Evolutionary conservation across 2,329 filamentous ascomycete species (phyloP).

Genomic region (Lasiodiplodia sp.): DNA sequence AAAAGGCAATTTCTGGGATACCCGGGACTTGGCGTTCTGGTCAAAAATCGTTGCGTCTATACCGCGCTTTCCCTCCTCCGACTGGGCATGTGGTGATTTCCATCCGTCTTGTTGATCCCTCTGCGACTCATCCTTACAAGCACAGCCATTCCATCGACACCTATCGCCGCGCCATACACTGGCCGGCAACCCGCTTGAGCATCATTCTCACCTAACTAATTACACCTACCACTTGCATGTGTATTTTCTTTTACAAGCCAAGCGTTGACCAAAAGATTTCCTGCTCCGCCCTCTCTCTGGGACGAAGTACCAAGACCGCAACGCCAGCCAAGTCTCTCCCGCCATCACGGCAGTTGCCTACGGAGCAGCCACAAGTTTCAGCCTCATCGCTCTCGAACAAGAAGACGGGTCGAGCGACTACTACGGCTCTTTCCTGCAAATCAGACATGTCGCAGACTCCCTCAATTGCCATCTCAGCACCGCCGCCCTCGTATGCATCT

Average conservation of each 20-base stretch:
- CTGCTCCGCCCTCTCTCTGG: background rate
- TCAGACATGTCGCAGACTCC: background rate
- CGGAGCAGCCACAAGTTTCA: background rate
- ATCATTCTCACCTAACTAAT: background rate
- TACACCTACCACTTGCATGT: slow-evolving; percentile 1
- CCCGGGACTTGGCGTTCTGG: slow-evolving; percentile 13
- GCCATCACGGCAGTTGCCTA: background rate
- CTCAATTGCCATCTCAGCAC: background rate
- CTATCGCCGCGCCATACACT: background rate
- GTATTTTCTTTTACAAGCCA: slow-evolving; percentile 4
- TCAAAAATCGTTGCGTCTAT: background rate
- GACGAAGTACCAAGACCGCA: background rate
- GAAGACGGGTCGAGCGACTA: background rate
- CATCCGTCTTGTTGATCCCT: background rate
- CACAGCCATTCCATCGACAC: background rate
- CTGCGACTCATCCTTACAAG: background rate
- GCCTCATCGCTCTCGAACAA: background rate
- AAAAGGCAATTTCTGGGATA: slow-evolving; percentile 21
- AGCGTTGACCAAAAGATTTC: background rate
- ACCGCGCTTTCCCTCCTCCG: background rate
- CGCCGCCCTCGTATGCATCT: background rate
- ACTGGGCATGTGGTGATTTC: background rate
- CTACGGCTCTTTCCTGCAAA: background rate
- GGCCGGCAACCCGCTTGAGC: background rate
- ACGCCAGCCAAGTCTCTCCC: background rate